phyloP scores from a whole-genome alignment of 352 stramenopile genomes.

The Aphanomyces cochlioides region DNA sequence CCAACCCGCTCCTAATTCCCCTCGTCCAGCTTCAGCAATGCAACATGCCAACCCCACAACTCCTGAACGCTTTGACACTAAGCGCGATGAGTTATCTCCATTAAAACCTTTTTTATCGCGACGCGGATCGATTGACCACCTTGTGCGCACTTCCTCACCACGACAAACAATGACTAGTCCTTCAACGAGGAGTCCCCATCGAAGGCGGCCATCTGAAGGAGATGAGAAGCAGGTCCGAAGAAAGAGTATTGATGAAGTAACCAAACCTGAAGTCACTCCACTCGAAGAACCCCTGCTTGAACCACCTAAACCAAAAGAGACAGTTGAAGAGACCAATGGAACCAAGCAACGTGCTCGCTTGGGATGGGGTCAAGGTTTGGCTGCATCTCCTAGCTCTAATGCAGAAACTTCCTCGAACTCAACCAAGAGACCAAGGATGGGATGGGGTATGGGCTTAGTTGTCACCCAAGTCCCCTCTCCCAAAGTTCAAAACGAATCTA shows the following conservation, averaged over 20 bases:
- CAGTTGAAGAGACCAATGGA: neutral
- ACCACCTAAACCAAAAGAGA: slow-evolving; percentile 12
- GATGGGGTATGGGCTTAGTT: slow-evolving; percentile 47
- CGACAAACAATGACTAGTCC: neutral
- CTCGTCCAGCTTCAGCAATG: neutral
- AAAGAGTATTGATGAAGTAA: slow-evolving; percentile 1
- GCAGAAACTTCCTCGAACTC: neutral
- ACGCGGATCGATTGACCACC: slow-evolving; percentile 6
- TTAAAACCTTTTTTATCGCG: slow-evolving; percentile 9
- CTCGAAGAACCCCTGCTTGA: slow-evolving; percentile 11
- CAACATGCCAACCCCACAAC: slow-evolving; percentile 1
- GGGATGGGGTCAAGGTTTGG: slow-evolving; percentile 80
- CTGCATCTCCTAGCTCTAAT: slow-evolving; percentile 41
- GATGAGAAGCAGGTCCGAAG: neutral
- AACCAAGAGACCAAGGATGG: slow-evolving; percentile 69
- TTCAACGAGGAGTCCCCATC: neutral
- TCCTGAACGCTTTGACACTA: neutral
- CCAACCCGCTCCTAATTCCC: neutral
- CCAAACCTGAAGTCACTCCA: neutral
- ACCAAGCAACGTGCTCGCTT: slow-evolving; percentile 57
- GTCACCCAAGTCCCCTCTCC: slow-evolving; percentile 17
- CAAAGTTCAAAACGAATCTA: slow-evolving; percentile 30
- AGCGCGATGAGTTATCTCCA: slow-evolving; percentile 9
- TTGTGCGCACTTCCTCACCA: neutral
- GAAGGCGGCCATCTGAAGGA: slow-evolving; percentile 14